phyloP scores from a whole-genome alignment of 352 stramenopile species.

The Pythium graminicola region DNA sequence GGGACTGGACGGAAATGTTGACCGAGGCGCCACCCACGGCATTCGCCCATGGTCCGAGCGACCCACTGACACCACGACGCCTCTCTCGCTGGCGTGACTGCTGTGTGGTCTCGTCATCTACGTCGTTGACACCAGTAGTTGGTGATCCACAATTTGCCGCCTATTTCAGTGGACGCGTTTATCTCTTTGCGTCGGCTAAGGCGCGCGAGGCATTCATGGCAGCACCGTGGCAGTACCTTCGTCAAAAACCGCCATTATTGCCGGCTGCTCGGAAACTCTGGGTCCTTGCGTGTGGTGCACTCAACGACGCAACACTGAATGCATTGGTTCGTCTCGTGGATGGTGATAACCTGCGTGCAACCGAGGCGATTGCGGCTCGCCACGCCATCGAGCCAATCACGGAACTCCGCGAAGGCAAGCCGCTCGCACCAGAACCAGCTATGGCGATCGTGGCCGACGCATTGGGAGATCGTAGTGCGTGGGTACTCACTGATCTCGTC shows the following conservation, averaged over 20 bases:
- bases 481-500: conserved; percentile 50
- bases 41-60: conserved; percentile 17
- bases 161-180: conserved; percentile 41
- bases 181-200: conserved; percentile 35
- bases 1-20: conserved; percentile 38
- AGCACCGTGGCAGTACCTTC: conserved; percentile 41
- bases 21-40: conserved; percentile 10
- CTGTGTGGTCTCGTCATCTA: conserved; percentile 36
- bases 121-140: conserved; percentile 15
- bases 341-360: conserved; percentile 24
- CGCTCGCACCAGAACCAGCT: conserved; percentile 20
- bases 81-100: conserved; percentile 62
- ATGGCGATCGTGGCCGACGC: conserved; percentile 24
- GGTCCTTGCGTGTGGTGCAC: conserved; percentile 24
- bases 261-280: conserved; percentile 28
- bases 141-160: conserved; percentile 41
- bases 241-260: conserved; percentile 21
- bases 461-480: conserved; percentile 16
- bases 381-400: conserved; percentile 32
- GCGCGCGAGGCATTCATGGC: conserved; percentile 37
- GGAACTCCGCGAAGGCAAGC: conserved; percentile 33
- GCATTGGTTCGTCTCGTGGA: conserved; percentile 20
- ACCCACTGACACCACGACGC: conserved; percentile 5
- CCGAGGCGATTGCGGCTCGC: conserved; percentile 24
- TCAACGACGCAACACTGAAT: not conserved